Percentiles rank a stretch among this genome's conserved stretches.
phyloP scores from a whole-genome alignment of 129 eudicot species.

The Centaurea solstitialis region DNA sequence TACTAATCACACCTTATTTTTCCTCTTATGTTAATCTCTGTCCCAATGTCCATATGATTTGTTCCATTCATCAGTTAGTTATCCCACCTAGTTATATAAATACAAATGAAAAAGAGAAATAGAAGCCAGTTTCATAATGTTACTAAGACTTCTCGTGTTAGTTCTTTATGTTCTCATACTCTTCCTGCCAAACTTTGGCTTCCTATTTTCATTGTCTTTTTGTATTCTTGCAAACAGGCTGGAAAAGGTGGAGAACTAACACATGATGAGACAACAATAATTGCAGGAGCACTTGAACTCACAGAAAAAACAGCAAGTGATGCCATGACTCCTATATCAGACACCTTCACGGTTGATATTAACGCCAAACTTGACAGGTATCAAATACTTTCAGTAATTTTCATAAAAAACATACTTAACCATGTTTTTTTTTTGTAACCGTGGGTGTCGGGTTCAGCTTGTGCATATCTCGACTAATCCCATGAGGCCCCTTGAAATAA shows the following conservation, averaged over 20 bases:
- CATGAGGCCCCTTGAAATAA: too few species aligned
- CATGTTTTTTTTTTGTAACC: background rate
- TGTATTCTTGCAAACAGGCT: constrained; percentile 48
- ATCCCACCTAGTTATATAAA: background rate
- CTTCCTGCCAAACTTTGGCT: background rate
- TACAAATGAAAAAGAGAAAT: background rate
- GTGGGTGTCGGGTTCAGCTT: background rate
- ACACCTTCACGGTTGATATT: constrained; percentile 76
- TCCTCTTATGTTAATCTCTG: too few species aligned
- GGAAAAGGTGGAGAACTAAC: constrained; percentile 99
- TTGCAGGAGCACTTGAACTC: constrained; percentile 94
- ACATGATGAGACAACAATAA: constrained; percentile 95
- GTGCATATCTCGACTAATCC: too few species aligned
- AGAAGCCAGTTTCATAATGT: background rate
- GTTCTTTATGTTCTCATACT: background rate
- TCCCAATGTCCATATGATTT: too few species aligned
- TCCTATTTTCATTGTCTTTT: background rate
- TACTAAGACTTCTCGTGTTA: background rate
- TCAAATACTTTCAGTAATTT: background rate
- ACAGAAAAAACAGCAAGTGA: constrained; percentile 88
- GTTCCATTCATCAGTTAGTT: background rate
- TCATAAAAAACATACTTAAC: background rate
- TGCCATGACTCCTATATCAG: constrained; percentile 95
- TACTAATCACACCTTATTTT: too few species aligned
- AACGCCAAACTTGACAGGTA: constrained; percentile 87